Conservation (phyloP, 352 stramenopile species). For the Globisporangium ultimum region DNA sequence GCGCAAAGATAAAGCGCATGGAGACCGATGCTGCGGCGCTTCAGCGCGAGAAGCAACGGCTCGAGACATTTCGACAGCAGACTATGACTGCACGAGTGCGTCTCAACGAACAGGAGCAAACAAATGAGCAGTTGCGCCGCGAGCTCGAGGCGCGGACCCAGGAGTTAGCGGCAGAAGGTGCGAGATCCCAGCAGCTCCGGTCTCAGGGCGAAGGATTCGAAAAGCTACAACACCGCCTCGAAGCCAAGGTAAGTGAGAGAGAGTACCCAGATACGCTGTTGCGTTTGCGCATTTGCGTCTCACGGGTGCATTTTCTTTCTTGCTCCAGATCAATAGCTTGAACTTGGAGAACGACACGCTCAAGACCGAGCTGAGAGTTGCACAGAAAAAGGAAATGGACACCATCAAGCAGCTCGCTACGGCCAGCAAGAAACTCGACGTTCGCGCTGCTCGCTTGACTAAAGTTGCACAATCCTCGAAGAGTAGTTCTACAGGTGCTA, state of each 20-base stretch:
- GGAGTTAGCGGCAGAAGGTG: slow-evolving; percentile 20
- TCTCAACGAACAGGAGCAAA: slow-evolving; percentile 31
- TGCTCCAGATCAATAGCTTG: slow-evolving; percentile 47
- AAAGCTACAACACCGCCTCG: slow-evolving; percentile 38
- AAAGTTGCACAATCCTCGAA: background rate
- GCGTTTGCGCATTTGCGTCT: background rate
- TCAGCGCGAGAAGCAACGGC: slow-evolving; percentile 23
- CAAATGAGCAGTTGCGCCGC: slow-evolving; percentile 21
- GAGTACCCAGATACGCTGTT: no score
- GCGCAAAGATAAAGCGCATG: slow-evolving; percentile 29
- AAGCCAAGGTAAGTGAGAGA: slow-evolving; percentile 35
- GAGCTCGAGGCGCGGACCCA: slow-evolving; percentile 30
- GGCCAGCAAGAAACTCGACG: slow-evolving; percentile 18
- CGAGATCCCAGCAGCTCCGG: slow-evolving; percentile 33
- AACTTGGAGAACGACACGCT: slow-evolving; percentile 37
- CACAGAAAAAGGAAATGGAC: slow-evolving; percentile 46
- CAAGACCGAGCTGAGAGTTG: slow-evolving; percentile 22
- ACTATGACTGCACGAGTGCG: slow-evolving; percentile 23
- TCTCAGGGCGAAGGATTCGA: slow-evolving; percentile 20
- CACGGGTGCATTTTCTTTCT: background rate
- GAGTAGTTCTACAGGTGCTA: background rate
- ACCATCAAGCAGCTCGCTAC: slow-evolving; percentile 34
- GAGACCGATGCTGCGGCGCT: slow-evolving; percentile 23
- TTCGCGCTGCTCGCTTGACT: background rate
- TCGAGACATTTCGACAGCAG: slow-evolving; percentile 33